Evolutionary conservation across 2,329 filamentous ascomycete genomes (phyloP), one percentile per base, ranked within the genome.

Genomic region (Lecanosticta acicola): DNA sequence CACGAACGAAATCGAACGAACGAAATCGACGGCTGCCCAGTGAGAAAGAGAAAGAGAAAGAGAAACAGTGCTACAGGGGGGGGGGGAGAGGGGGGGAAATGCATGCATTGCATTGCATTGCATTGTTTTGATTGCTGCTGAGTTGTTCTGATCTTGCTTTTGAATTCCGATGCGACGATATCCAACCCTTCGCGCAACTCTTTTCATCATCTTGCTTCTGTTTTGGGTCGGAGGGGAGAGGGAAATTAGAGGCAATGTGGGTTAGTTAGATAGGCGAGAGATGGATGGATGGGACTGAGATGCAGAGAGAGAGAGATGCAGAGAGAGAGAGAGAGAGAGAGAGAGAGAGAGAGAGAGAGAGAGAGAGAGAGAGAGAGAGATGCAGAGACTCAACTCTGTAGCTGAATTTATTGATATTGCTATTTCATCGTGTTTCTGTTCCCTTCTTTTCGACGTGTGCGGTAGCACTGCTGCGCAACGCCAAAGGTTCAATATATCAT

Each of bases 111-210:
- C 11, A 5, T 29, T n/a, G n/a, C n/a, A n/a, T n/a, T n/a, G n/a
- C n/a, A n/a, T 39, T 24, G 18, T 43, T 41, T 17, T 41, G 16
- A 18, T 45, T 19, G 19, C 18, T 29, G 33, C n/a, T 43, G 13
- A 16, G 4, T 17, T 40, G 14, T 37, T 3, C 21, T 5, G n/a
- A n/a, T 39, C 7, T 36, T 43, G 18, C 17, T 21, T 26, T 43
- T n/a, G n/a, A n/a, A 16, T 24, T 33, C 11, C n/a, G 17, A 33
- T 29, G 26, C 42, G 42, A 45, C 33, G 42, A 45, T 45, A 45
- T 45, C 42, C 42, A 37, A n/a, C 35, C 37, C 36, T 26, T 33
- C 19, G 37, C 16, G 16, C 35, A n/a, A 33, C 13, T 3, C 18
- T 38, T 14, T 18, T 36, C 16, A 37, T 26, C 11, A 38, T n/a